Evolutionary conservation across 1,139 yeast species (phyloP).

Genomic region (Yamadazyma dendronema): DNA sequence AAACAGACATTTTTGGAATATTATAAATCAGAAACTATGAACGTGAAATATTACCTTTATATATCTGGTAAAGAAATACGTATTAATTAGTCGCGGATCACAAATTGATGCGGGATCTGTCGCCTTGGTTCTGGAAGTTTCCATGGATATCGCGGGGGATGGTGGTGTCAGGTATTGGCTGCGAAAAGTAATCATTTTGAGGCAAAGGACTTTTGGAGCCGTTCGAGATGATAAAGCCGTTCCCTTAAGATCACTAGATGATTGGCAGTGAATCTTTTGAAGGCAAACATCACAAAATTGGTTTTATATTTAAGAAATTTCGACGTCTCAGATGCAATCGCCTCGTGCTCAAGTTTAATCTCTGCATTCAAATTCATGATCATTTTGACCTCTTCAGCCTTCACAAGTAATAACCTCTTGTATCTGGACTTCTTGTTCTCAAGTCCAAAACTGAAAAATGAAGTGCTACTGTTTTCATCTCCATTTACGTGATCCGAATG

Average conservation of each 20-base stretch:
- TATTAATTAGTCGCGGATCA: neutral
- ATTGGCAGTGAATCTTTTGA: conserved; percentile 28
- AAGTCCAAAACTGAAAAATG: conserved; percentile 35
- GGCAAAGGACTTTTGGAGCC: neutral
- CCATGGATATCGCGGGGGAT: conserved; percentile 2
- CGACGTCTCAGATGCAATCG: conserved; percentile 61
- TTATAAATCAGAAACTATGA: neutral
- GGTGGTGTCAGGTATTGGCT: conserved; percentile 4
- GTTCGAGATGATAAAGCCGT: conserved; percentile 1
- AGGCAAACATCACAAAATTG: conserved; percentile 34
- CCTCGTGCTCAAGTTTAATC: conserved; percentile 53
- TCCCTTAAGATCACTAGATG: conserved; percentile 9
- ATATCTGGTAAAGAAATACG: neutral
- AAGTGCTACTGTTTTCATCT: neutral
- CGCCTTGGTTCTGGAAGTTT: conserved; percentile 11
- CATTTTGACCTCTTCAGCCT: conserved; percentile 33
- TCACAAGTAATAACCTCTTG: conserved; percentile 27
- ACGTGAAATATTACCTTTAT: neutral
- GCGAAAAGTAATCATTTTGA: conserved; percentile 1
- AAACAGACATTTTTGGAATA: conserved; percentile 17
- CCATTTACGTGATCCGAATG: neutral
- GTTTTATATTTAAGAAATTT: conserved; percentile 53
- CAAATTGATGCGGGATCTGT: neutral
- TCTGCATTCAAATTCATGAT: conserved; percentile 35
- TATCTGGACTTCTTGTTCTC: conserved; percentile 38